These are phyloP conservation scores for Yarrowia keelungensis DNA, from an alignment of 805 yeast genomes.

Conservation along the genomic window DNA sequence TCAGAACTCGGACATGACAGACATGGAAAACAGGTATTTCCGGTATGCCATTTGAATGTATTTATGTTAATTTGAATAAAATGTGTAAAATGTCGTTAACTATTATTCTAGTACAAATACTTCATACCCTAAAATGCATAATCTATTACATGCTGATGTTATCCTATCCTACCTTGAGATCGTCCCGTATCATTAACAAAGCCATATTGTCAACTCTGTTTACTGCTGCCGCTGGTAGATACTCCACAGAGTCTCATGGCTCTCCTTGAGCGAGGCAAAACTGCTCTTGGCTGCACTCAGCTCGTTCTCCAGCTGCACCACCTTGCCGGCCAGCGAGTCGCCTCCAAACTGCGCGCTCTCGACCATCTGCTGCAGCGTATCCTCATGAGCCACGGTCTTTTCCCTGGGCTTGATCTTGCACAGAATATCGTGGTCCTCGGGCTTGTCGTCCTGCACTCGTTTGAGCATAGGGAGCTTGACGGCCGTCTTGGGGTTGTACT, in stretches of 20 bases:
- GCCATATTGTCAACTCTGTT: no score
- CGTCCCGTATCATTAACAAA: no score
- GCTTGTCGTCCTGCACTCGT: constrained; percentile 29
- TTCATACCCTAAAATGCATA: not conserved
- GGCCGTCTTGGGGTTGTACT: constrained; percentile 37
- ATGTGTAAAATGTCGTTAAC: no score
- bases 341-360: constrained; percentile 36
- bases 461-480: constrained; percentile 37
- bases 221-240: constrained; percentile 26
- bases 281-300: constrained; percentile 19
- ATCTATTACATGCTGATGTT: not conserved
- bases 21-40: constrained; percentile 16
- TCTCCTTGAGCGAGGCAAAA: constrained; percentile 23
- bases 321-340: constrained; percentile 31
- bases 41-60: not conserved
- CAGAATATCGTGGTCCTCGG: constrained; percentile 21
- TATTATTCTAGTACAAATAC: no score
- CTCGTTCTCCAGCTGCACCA: constrained; percentile 30
- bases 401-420: not conserved
- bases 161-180: not conserved
- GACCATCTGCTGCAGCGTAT: not conserved
- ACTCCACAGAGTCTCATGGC: constrained; percentile 28
- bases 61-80: no score
- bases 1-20: constrained; percentile 8
- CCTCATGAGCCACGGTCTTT: not conserved